A percentile compares a stretch with the other conserved stretches of the same genome.
phyloP scores from a whole-genome alignment of 176 grass and related monocot genomes.

The Hordeum marinum region DNA sequence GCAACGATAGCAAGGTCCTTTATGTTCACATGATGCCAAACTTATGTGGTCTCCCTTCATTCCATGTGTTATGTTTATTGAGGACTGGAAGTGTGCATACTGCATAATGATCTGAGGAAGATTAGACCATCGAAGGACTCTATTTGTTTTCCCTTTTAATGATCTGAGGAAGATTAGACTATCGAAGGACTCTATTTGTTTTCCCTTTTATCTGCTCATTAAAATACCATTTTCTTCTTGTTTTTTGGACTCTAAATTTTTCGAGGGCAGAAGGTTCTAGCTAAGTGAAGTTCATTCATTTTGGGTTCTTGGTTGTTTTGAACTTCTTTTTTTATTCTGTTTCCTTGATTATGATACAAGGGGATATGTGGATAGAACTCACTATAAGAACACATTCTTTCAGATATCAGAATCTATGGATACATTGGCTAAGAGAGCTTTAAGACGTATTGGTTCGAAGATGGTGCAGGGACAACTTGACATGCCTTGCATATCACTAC shows the following conservation, averaged over 20 bases:
- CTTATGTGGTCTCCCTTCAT: not conserved
- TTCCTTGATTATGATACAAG: not conserved
- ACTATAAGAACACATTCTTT: conserved; percentile 27
- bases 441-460: conserved; percentile 49
- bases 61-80: not conserved
- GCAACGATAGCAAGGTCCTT: not conserved
- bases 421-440: conserved; percentile 58
- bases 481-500: conserved; percentile 63
- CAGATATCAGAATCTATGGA: conserved; percentile 93
- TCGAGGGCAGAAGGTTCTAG: not conserved
- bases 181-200: not conserved
- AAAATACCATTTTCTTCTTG: not conserved
- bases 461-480: conserved; percentile 48
- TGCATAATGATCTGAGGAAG: not conserved
- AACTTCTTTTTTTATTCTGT: conserved; percentile 5
- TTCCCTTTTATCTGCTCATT: not conserved
- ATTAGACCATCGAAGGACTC: not conserved
- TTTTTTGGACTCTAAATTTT: conserved; percentile 1
- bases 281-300: not conserved
- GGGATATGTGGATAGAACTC: conserved; percentile 11
- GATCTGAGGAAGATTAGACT: not conserved
- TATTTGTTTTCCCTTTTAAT: not conserved
- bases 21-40: not conserved
- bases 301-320: not conserved
- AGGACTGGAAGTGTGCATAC: not conserved